phyloP scores from a whole-genome alignment of 805 yeast species.

The Kazachstania taianensis region DNA sequence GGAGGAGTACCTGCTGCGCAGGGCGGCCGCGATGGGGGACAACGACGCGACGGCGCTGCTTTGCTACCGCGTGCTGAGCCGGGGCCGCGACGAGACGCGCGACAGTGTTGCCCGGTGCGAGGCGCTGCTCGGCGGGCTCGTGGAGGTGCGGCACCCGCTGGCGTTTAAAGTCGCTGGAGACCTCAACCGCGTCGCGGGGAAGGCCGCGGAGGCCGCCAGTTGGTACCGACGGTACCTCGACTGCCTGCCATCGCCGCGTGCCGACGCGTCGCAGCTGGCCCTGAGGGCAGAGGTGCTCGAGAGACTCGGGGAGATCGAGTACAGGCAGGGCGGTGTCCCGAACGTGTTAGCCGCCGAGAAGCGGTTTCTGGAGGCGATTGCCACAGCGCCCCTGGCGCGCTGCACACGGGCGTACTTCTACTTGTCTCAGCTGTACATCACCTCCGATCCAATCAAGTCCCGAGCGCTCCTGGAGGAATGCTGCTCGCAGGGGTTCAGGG shows the following conservation, averaged over 20 bases:
- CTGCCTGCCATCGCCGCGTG: background rate
- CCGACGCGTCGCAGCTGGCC: background rate
- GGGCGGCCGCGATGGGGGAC: slow-evolving; percentile 75
- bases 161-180: slow-evolving; percentile 76
- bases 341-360: slow-evolving; percentile 35
- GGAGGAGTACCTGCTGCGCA: slow-evolving; percentile 67
- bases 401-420: slow-evolving; percentile 69
- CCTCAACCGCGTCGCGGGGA: slow-evolving; percentile 40
- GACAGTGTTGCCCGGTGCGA: slow-evolving; percentile 54
- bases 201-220: slow-evolving; percentile 43
- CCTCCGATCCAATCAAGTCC: slow-evolving; percentile 53
- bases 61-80: slow-evolving; percentile 52
- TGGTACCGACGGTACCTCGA: slow-evolving; percentile 51
- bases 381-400: slow-evolving; percentile 50
- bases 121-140: slow-evolving; percentile 45
- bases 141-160: slow-evolving; percentile 56
- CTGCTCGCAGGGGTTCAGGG: slow-evolving; percentile 68
- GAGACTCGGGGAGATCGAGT: slow-evolving; percentile 52
- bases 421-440: slow-evolving; percentile 59
- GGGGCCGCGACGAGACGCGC: slow-evolving; percentile 14
- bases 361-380: slow-evolving; percentile 52
- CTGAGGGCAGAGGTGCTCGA: slow-evolving; percentile 47
- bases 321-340: slow-evolving; percentile 41
- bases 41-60: slow-evolving; percentile 70
- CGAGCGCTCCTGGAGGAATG: slow-evolving; percentile 66